phyloP scores from a whole-genome alignment of 2,329 filamentous ascomycete genomes.

The Arthrobotrys entomopaga region DNA sequence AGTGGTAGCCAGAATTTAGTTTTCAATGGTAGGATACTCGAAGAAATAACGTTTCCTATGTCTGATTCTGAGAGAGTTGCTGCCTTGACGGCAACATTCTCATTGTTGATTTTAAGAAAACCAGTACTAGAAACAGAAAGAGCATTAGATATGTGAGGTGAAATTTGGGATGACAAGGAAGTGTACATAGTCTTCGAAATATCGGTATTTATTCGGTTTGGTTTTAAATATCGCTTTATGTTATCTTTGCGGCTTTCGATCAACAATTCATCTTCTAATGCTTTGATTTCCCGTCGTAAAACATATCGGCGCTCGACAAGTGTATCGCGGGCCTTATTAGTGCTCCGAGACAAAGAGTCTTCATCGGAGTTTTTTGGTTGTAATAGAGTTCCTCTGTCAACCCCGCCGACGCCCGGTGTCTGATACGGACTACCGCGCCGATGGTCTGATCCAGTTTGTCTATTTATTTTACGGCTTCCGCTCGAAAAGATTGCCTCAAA shows the following conservation, averaged over 20 bases:
- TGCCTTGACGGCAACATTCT: neutral
- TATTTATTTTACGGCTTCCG: constrained; percentile 20
- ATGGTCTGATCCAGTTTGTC: neutral
- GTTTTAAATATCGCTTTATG: neutral
- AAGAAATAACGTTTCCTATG: neutral
- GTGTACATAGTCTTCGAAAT: constrained; percentile 11
- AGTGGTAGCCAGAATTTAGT: constrained; percentile 1
- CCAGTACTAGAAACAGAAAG: constrained; percentile 11
- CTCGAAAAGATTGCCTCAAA: constrained; percentile 45
- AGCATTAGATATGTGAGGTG: constrained; percentile 2
- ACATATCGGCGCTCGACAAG: constrained; percentile 27
- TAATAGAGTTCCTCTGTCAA: too few relatives aligned
- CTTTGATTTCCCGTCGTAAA: constrained; percentile 24
- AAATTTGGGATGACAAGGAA: too few relatives aligned
- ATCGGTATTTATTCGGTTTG: neutral
- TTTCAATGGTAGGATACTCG: neutral
- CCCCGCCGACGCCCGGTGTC: neutral
- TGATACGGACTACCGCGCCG: constrained; percentile 10
- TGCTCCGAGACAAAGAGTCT: constrained; percentile 9
- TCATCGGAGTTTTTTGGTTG: too few relatives aligned
- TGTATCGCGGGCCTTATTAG: constrained; percentile 7
- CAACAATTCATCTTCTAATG: constrained; percentile 35
- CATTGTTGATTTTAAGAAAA: constrained; percentile 25
- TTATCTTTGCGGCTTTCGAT: constrained; percentile 25
- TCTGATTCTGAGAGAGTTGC: neutral